These are phyloP conservation scores for Suhomyces sp. DNA, from an alignment of 805 yeast species.

Conservation along the genomic window DNA sequence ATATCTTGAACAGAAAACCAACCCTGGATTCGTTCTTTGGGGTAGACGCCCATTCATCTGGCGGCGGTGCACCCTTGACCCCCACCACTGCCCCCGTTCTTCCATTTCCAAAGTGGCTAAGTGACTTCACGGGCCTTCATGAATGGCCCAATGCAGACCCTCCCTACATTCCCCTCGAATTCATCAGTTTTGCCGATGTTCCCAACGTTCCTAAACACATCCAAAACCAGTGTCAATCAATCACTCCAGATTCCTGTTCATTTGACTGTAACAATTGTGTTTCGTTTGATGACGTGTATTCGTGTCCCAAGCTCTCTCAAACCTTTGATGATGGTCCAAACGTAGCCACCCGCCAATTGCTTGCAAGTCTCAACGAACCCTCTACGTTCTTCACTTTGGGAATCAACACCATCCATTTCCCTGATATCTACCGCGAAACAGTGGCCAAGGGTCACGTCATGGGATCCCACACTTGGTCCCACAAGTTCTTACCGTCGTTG, in stretches of 20 bases:
- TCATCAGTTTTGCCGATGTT: constrained; percentile 55
- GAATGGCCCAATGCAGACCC: constrained; percentile 89
- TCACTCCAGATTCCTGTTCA: constrained; percentile 52
- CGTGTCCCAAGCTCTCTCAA: constrained; percentile 76
- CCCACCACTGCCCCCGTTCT: no score
- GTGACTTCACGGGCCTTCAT: constrained; percentile 66
- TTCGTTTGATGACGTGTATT: constrained; percentile 68
- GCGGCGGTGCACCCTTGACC: no score
- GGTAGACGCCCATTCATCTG: no score
- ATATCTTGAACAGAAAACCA: no score
- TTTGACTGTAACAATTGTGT: constrained; percentile 85
- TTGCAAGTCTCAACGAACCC: constrained; percentile 50
- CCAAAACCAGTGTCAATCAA: constrained; percentile 58
- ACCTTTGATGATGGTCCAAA: constrained; percentile 97
- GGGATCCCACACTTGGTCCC: constrained; percentile 93
- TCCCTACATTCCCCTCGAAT: constrained; percentile 81
- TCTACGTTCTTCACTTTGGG: constrained; percentile 88
- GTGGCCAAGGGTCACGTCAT: constrained; percentile 68
- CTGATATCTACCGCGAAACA: constrained; percentile 64
- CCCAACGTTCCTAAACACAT: constrained; percentile 49
- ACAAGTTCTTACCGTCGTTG: constrained; percentile 75
- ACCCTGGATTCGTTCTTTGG: no score
- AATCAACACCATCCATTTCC: constrained; percentile 70
- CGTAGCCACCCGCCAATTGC: constrained; percentile 59
- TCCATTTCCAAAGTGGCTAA: constrained; percentile 84